Conservation (phyloP, 2,329 filamentous ascomycete genomes). For the Calonectria ilicicola region DNA sequence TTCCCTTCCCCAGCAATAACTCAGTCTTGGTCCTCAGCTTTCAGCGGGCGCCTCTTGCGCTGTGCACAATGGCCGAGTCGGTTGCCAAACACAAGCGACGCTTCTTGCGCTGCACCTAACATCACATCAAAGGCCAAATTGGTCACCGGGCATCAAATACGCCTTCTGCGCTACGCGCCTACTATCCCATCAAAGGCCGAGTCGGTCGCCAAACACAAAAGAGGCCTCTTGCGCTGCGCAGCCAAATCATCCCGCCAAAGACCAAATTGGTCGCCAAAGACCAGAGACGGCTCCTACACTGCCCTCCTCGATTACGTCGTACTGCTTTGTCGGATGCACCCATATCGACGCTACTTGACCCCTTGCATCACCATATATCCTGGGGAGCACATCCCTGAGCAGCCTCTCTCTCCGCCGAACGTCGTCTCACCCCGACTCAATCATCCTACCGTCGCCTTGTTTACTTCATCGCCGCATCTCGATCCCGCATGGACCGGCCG, state of each 20-base stretch:
- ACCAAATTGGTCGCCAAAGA: conserved; percentile 29
- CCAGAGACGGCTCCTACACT: conserved; percentile 30
- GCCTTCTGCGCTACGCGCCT: too few species aligned
- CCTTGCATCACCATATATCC: conserved; percentile 48
- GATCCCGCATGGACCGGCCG: conserved; percentile 73
- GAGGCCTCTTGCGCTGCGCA: too few species aligned
- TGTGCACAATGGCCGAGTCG: too few species aligned
- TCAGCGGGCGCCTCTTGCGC: too few species aligned
- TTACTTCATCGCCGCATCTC: conserved; percentile 44
- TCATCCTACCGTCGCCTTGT: conserved; percentile 30
- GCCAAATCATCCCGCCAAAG: background rate
- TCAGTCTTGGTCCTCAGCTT: too few species aligned
- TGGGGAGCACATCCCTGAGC: conserved; percentile 57
- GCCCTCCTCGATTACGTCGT: conserved; percentile 37
- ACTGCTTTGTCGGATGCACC: conserved; percentile 48
- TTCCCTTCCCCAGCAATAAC: too few species aligned
- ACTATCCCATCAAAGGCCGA: too few species aligned
- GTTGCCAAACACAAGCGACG: too few species aligned
- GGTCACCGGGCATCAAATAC: too few species aligned
- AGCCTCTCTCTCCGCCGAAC: conserved; percentile 57
- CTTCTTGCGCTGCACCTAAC: conserved; percentile 6
- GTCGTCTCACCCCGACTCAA: conserved; percentile 53
- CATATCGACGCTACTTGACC: conserved; percentile 54
- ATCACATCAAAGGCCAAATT: conserved; percentile 10
- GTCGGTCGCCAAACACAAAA: too few species aligned